These are phyloP conservation scores for Jacaranda mimosifolia DNA, from an alignment of 257 asterid species.

Conservation along the genomic window DNA sequence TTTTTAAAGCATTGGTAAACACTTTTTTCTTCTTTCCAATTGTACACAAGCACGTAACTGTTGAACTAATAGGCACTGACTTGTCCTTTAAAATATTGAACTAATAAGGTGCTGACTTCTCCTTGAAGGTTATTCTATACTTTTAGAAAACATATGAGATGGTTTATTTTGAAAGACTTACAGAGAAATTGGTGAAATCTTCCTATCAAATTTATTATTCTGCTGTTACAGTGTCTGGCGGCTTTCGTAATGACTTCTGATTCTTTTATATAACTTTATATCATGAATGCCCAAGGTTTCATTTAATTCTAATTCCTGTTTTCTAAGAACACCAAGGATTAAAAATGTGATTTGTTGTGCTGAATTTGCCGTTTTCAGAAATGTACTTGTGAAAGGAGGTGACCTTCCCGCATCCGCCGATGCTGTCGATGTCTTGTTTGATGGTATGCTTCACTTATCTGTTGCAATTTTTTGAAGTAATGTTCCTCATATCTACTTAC, in stretches of 20 bases:
- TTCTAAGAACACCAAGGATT: slow-evolving; percentile 23
- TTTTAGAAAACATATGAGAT: not conserved
- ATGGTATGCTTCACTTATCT: slow-evolving; percentile 64
- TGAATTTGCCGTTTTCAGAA: slow-evolving; percentile 49
- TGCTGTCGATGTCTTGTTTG: slow-evolving; percentile 92
- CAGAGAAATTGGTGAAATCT: not conserved
- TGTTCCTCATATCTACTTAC: slow-evolving; percentile 5
- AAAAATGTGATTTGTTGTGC: not conserved
- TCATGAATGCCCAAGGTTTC: not conserved
- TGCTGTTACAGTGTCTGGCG: slow-evolving; percentile 1
- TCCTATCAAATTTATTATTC: not conserved
- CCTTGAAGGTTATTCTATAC: slow-evolving; percentile 20
- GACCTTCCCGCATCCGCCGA: slow-evolving; percentile 82
- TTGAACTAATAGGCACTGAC: no score
- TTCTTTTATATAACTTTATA: not conserved
- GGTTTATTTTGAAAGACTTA: slow-evolving; percentile 23
- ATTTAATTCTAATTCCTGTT: not conserved
- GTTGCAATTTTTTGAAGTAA: slow-evolving; percentile 27
- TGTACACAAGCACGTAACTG: not conserved
- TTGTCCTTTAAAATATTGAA: no score
- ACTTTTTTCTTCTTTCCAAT: not conserved
- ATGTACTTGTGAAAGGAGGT: slow-evolving; percentile 97
- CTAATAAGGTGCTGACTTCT: not conserved
- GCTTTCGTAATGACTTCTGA: slow-evolving; percentile 5
- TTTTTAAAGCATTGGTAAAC: slow-evolving; percentile 8